These are phyloP conservation scores for Kokia cookei DNA, from an alignment of 441 rosid species.

Conservation along the genomic window DNA sequence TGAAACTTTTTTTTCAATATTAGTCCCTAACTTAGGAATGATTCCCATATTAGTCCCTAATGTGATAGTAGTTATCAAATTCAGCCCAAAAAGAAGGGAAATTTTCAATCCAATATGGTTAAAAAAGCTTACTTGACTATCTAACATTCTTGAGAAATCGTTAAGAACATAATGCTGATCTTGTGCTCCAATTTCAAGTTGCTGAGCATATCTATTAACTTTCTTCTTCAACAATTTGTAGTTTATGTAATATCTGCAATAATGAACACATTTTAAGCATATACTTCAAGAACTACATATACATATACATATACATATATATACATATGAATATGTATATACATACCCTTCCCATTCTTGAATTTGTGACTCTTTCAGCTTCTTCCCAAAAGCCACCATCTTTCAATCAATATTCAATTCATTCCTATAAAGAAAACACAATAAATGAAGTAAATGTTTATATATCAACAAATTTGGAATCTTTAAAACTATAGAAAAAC, in stretches of 20 bases:
- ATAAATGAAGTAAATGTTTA: background rate
- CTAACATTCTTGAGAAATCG: constrained; percentile 42
- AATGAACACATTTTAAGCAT: background rate
- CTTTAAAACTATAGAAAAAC: background rate
- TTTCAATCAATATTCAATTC: background rate
- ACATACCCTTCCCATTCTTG: constrained; percentile 49
- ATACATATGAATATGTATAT: no score
- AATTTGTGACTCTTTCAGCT: constrained; percentile 30
- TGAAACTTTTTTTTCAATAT: no score
- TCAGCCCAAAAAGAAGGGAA: no score
- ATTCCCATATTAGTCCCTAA: no score
- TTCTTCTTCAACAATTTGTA: constrained; percentile 44
- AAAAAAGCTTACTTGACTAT: constrained; percentile 36
- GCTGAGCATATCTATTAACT: constrained; percentile 35
- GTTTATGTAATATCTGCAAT: constrained; percentile 40
- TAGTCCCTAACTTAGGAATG: no score
- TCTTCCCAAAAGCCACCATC: constrained; percentile 38
- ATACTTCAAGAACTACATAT: background rate
- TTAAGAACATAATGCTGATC: constrained; percentile 30
- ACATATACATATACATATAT: constrained; percentile 2
- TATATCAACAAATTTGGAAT: background rate
- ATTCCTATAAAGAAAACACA: background rate
- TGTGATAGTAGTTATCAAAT: no score
- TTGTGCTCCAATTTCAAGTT: constrained; percentile 26
- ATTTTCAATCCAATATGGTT: background rate